These are phyloP conservation scores for Chaetomium fimeti DNA, from an alignment of 495 filamentous ascomycete species.

Conservation along the genomic window DNA sequence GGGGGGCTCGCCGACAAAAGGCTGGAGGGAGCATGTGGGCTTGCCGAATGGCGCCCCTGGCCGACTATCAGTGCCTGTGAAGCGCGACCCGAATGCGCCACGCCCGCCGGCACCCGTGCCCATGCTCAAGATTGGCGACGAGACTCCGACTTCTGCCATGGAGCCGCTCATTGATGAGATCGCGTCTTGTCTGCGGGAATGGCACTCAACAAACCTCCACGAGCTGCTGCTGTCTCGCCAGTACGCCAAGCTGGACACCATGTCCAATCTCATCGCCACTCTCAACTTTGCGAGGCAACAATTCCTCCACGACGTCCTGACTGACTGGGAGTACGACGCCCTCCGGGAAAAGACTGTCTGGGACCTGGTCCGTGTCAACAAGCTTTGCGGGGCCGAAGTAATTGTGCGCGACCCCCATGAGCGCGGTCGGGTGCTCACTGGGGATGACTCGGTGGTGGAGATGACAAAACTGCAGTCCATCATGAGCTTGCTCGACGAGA, in stretches of 20 bases:
- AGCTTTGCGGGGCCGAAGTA: slow-evolving; percentile 83
- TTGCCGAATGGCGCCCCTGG: slow-evolving; percentile 36
- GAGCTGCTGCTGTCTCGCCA: slow-evolving; percentile 81
- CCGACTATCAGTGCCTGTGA: slow-evolving; percentile 38
- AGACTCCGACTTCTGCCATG: slow-evolving; percentile 80
- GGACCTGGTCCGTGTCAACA: slow-evolving; percentile 92
- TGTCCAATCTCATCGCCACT: slow-evolving; percentile 72
- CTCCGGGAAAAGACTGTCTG: slow-evolving; percentile 86
- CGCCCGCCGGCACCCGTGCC: slow-evolving; percentile 90
- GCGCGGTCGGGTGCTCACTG: slow-evolving; percentile 81
- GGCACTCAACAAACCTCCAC: slow-evolving; percentile 96
- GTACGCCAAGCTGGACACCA: slow-evolving; percentile 76
- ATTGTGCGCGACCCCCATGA: slow-evolving; percentile 87
- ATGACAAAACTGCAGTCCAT: slow-evolving; percentile 87
- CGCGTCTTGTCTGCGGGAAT: slow-evolving; percentile 91
- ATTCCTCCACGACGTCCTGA: slow-evolving; percentile 89
- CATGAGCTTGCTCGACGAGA: slow-evolving; percentile 89
- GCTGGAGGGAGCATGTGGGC: slow-evolving; percentile 27
- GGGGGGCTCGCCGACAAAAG: slow-evolving; percentile 15
- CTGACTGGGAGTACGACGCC: slow-evolving; percentile 69
- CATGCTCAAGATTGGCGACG: slow-evolving; percentile 95
- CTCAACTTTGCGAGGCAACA: slow-evolving; percentile 83
- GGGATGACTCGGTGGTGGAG: slow-evolving; percentile 89
- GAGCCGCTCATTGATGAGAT: slow-evolving; percentile 98
- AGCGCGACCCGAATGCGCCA: slow-evolving; percentile 59